Base-by-base conservation (phyloP, 1,139 yeast genomes). In the Groenewaldozyma sp. region DNA sequence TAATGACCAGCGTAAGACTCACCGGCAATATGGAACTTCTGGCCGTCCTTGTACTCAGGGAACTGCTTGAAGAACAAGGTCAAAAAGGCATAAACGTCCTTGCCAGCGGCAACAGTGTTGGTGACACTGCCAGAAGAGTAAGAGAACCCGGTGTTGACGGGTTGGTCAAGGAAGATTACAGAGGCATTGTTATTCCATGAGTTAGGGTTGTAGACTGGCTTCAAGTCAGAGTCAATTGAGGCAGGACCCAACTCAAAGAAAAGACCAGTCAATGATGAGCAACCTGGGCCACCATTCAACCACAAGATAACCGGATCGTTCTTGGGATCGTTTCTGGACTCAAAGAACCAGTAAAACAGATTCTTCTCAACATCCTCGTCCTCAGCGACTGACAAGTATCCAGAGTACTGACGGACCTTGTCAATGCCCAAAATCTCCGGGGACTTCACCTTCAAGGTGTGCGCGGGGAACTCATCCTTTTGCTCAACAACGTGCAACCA, bases 201-300 rank as follows among this genome's bases (percentile, higher is more conserved):
- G 63, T 74, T 66, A 34, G 88, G 88, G 65, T 86, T 86, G 63
- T 67, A 68, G 41, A 78, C 73, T 22, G 94, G 93, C 56, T 78
- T 74, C 52, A 82, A 65, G 43, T 79, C 71, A 24, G 71, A 58
- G 51, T 73, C 77, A 48, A 87, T 78, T 17, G 82, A 72, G 2
- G 94, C 73, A 22, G 95, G 93, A 20, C 96, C 96, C 57, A 86
- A 71, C 65, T 87, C 95, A 55, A 86, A 84, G 60, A 86, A 82
- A 49, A 86, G 70, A n/a, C 95, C 96, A 24, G 94, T 83, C 62
- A 84, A 65, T 3, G 94, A 82, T 10, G 94, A 82, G 62, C 95
- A 84, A 9, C 95, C 95, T 35, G 94, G 94, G 17, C 94, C 94
- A 52, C 94, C 94, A 55, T 84, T 86, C 54, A 86, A 71, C 95